A percentile compares a stretch with the other conserved stretches of the same genome.
Evolutionary conservation across 83 land plant genomes (phyloP).

Genomic region (Diphasiastrum complanatum): DNA sequence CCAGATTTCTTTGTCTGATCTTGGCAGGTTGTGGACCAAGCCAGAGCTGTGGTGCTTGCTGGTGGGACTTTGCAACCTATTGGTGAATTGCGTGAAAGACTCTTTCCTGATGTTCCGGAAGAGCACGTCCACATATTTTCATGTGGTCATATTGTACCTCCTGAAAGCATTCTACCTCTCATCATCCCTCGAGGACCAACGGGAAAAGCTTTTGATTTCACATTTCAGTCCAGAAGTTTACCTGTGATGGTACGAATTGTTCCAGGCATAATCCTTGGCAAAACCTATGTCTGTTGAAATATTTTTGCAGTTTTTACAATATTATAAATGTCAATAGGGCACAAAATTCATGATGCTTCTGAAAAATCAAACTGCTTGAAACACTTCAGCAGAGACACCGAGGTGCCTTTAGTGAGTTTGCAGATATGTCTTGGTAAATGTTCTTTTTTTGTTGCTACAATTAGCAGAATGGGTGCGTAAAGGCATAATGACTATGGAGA

Average conservation of each 20-base stretch:
- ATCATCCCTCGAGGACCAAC: slow-evolving; percentile 79
- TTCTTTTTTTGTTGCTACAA: too few relatives aligned
- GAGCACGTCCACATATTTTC: slow-evolving; percentile 65
- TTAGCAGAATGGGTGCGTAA: too few relatives aligned
- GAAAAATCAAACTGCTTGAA: too few relatives aligned
- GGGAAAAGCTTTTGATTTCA: slow-evolving; percentile 76
- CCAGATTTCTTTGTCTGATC: neutral
- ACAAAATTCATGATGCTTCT: too few relatives aligned
- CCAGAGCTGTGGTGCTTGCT: slow-evolving; percentile 76
- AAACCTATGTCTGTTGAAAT: neutral
- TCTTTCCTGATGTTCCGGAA: slow-evolving; percentile 58
- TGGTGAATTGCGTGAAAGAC: slow-evolving; percentile 73
- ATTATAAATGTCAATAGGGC: too few relatives aligned
- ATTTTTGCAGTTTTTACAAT: too few relatives aligned
- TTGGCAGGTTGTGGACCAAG: slow-evolving; percentile 61
- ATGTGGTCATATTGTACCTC: slow-evolving; percentile 89
- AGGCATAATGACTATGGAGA: too few relatives aligned
- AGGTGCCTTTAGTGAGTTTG: too few relatives aligned
- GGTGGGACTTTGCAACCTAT: slow-evolving; percentile 96
- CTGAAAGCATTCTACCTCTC: slow-evolving; percentile 80
- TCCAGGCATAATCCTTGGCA: neutral
- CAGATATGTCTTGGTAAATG: too few relatives aligned
- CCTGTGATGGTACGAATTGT: slow-evolving; percentile 48
- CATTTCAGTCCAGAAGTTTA: slow-evolving; percentile 65
- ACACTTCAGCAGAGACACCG: too few relatives aligned